Base-by-base conservation (phyloP, 164 flowering plant genomes). In the Magnolia officinalis region DNA sequence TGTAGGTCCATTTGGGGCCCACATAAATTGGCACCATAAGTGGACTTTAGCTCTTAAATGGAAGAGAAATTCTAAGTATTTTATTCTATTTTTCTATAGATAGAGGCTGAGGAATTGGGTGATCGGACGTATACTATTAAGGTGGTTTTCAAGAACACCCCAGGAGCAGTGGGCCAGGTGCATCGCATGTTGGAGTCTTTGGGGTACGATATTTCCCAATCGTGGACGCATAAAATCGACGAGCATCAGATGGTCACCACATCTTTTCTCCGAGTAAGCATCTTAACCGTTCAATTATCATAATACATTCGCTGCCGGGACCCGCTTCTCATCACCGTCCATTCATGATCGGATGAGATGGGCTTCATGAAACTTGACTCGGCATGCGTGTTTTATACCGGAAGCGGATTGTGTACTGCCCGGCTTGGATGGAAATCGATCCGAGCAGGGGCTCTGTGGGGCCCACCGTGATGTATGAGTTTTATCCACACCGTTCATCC, bases 181-280 rank as follows among this genome's bases (percentile, higher is more conserved):
- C 77, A 75, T 8, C 65, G 77, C 50, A 24, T 75, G 72, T 50
- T 75, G 0, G 77, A 75, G 64, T 75, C 77, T 0, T 16, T 75
- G 72, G 77, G 77, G 6, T 11, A 24, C 18, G 10, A 23, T 7
- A 31, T 52, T 16, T 65, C 77, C 20, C 70, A 75, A 13, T 23
- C 77, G 0, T 75, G 72, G 77, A 75, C 64, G 11, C 77, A 75
- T 68, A 50, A 18, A 52, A 67, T 19, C 20, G 77, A 67, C 4
- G 63, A 23, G 23, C 50, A 75, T 23, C 37, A 18, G 72, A 75
- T 75, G 77, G 23, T 67, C 77, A 75, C 77, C 72, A 67, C 77
- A 52, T 67, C 72, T 8, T 75, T 75, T 31, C 7, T 75, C 65
- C 20, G 52, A 4, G 71, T 67, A 65, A 75, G 75, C 50, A 65